Evolutionary conservation across 805 yeast species (phyloP).

Genomic region (Candida maris): DNA sequence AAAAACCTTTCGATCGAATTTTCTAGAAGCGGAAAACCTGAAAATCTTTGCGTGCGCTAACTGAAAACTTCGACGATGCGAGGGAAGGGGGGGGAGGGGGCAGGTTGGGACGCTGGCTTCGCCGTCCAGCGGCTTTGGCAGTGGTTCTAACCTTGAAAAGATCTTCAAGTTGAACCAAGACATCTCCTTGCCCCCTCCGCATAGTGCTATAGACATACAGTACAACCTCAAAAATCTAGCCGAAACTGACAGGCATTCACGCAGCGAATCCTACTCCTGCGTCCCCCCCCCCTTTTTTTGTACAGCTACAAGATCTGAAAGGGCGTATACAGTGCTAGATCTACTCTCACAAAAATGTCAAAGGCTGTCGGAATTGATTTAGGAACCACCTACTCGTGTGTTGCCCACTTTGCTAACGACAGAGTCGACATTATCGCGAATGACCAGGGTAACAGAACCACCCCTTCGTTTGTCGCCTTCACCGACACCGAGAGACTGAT

Average conservation of each 20-base stretch:
- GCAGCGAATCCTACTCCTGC: not conserved
- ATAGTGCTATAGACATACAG: not conserved
- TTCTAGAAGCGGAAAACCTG: constrained; percentile 5
- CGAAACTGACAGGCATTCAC: not conserved
- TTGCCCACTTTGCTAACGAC: constrained; percentile 89
- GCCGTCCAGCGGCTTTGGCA: constrained; percentile 6
- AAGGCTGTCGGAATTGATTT: constrained; percentile 72
- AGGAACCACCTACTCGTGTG: constrained; percentile 93
- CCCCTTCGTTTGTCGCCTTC: constrained; percentile 95
- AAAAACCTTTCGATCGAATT: constrained; percentile 3
- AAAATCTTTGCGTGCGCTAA: constrained; percentile 7
- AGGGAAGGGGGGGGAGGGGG: constrained; percentile 8
- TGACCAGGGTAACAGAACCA: constrained; percentile 98
- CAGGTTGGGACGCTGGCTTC: constrained; percentile 8
- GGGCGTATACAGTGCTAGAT: constrained; percentile 4
- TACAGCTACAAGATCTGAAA: not conserved
- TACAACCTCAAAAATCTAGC: not conserved
- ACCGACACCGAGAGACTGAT: constrained; percentile 89
- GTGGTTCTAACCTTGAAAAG: constrained; percentile 4
- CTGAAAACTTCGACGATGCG: constrained; percentile 12
- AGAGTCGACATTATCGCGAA: constrained; percentile 94
- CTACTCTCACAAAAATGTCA: constrained; percentile 33
- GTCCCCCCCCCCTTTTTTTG: constrained; percentile 3
- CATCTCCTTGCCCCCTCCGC: not conserved
- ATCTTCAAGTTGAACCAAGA: not conserved